phyloP scores from a whole-genome alignment of 2,329 filamentous ascomycete species.

The Hymenotorrendiella dingleyae region DNA sequence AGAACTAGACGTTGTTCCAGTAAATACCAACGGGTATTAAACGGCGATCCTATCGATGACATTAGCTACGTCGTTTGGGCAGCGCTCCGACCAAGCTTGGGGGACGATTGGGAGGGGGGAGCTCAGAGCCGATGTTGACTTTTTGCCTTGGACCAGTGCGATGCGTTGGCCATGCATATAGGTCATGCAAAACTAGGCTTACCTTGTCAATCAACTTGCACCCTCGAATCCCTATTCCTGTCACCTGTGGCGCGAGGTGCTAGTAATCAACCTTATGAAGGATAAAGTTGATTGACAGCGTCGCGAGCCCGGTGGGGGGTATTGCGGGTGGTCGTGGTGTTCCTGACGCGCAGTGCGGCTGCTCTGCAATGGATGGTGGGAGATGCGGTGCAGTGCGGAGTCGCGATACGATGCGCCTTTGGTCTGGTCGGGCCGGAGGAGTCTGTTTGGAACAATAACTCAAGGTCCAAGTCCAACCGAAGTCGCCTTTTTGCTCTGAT shows the following conservation, averaged over 20 bases:
- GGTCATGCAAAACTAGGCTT: slow-evolving; percentile 29
- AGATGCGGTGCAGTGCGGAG: background rate
- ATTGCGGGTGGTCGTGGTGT: slow-evolving; percentile 8
- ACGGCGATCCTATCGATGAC: slow-evolving; percentile 28
- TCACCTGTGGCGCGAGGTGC: slow-evolving; percentile 21
- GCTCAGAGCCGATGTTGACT: slow-evolving; percentile 23
- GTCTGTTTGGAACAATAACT: background rate
- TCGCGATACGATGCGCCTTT: slow-evolving; percentile 9
- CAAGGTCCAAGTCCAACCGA: background rate
- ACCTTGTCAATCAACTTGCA: slow-evolving; percentile 31
- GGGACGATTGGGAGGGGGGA: slow-evolving; percentile 25
- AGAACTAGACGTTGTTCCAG: slow-evolving; percentile 22
- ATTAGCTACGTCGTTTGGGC: slow-evolving; percentile 28
- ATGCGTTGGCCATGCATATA: slow-evolving; percentile 31
- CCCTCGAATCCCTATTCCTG: slow-evolving; percentile 23
- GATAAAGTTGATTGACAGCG: slow-evolving; percentile 15
- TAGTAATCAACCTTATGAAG: slow-evolving; percentile 12
- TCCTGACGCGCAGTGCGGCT: slow-evolving; percentile 21
- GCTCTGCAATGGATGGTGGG: slow-evolving; percentile 4
- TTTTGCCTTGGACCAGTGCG: slow-evolving; percentile 29
- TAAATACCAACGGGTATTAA: slow-evolving; percentile 16
- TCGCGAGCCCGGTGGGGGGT: slow-evolving; percentile 9
- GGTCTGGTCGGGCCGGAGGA: no score
- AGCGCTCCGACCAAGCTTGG: slow-evolving; percentile 17
- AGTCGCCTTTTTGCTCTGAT: background rate